Base-by-base conservation (phyloP, 192 early-diverging fungal species). In the Phlyctochytrium arcticum region DNA sequence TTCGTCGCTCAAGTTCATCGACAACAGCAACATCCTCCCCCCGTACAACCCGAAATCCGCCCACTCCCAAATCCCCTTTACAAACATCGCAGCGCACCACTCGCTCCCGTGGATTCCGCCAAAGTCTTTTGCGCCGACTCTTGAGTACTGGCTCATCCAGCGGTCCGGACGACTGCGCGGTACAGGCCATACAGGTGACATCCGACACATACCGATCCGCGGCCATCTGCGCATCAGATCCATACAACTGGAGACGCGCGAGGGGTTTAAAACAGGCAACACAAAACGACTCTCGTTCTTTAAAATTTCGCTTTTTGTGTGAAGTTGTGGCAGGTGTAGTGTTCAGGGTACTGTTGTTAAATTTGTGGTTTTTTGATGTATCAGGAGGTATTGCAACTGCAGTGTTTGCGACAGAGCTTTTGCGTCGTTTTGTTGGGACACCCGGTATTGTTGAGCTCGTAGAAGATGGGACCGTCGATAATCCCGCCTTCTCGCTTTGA, bases 21-120 rank as follows among this genome's bases (percentile, higher is more conserved):
- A n/a, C n/a, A n/a, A n/a, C n/a, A n/a, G n/a, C n/a, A n/a, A n/a
- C n/a, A n/a, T n/a, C n/a, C n/a, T n/a, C n/a, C n/a, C n/a, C n/a
- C n/a, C n/a, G n/a, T 9, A 19, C 42, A 1, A 17, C 30, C 50
- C n/a, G 49, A 46, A 53, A 36, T 60, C 51, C 67, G 3, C 67
- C 60, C 8, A 32, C 24, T 36, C 60, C 67, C 10, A 68, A 27
- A 21, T 57, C 46, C n/a, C 48, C 3, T 36, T 24, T 68, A 33
- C 67, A 68, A 44, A 68, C 67, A 12, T 68, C 67, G 64, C 67
- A 68, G 34, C 68, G 24, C 10, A 68, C n/a, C 10, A 24, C 62
- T 27, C 35, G 24, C 29, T 63, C 62, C 26, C 29, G n/a, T 32
- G 19, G n/a, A 30, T 61, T 36, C n/a, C 44, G 23, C 21, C 44